Evolutionary conservation across 2,329 filamentous ascomycete species (phyloP).

Genomic region (Aspergillus sp.): DNA sequence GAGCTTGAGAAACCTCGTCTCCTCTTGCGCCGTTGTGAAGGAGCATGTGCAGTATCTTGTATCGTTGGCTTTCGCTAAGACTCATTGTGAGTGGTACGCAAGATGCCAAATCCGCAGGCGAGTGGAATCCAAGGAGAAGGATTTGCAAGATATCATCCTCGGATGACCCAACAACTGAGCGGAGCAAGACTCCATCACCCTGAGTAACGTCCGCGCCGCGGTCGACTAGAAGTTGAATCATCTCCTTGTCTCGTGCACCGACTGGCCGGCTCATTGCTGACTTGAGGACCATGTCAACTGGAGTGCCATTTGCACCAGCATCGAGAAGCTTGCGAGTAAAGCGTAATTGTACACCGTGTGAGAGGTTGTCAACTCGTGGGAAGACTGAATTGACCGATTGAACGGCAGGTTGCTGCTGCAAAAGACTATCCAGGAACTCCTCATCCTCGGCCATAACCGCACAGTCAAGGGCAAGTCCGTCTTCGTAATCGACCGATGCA

Average conservation of each 20-base stretch:
- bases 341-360: background rate
- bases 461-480: conserved; percentile 8
- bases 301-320: conserved; percentile 8
- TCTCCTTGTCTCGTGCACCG: background rate
- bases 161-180: background rate
- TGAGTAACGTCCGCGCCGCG: conserved; percentile 14
- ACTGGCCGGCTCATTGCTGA: background rate
- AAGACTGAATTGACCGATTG: conserved; percentile 12
- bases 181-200: conserved; percentile 5
- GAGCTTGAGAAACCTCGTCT: conserved; percentile 9
- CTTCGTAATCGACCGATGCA: conserved; percentile 11
- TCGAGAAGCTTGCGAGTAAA: conserved; percentile 10
- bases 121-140: conserved; percentile 14
- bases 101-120: background rate
- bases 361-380: background rate
- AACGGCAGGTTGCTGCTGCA: conserved; percentile 3
- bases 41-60: conserved; percentile 12
- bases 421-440: conserved; percentile 9
- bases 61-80: background rate
- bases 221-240: conserved; percentile 9
- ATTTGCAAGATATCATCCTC: conserved; percentile 3
- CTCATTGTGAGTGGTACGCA: conserved; percentile 8
- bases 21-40: conserved; percentile 11
- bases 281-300: conserved; percentile 3
- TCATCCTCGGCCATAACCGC: conserved; percentile 7